Evolutionary conservation across 306 rosid species (phyloP).

Genomic region (Rubus idaeus): DNA sequence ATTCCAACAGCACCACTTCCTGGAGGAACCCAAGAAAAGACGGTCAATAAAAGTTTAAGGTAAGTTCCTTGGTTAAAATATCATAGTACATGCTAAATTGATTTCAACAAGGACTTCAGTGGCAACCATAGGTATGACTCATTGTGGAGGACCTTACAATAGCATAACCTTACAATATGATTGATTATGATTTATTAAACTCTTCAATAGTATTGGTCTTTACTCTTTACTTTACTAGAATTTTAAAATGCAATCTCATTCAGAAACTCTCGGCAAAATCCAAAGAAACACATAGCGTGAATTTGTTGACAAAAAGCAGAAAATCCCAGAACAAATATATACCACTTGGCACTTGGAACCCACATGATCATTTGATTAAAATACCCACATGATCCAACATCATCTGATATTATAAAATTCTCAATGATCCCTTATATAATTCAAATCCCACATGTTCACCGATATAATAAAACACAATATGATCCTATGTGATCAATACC

Average conservation of each 20-base stretch:
- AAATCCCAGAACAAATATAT: not conserved
- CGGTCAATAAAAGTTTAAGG: not conserved
- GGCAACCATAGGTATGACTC: not conserved
- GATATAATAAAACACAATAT: not conserved
- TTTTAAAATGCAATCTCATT: not conserved
- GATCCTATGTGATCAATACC: not conserved
- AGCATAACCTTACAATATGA: not conserved
- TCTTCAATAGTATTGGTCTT: not conserved
- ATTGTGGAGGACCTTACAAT: not conserved
- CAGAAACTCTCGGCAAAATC: not conserved
- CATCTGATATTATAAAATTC: not conserved
- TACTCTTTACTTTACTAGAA: not conserved
- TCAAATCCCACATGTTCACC: not conserved
- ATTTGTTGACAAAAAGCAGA: not conserved
- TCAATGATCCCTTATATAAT: not conserved
- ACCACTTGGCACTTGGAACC: not conserved
- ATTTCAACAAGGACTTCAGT: too few relatives aligned
- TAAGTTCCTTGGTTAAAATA: not conserved
- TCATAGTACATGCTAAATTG: not conserved
- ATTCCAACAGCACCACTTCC: slow-evolving; percentile 68
- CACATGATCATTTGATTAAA: not conserved
- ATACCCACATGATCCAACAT: not conserved
- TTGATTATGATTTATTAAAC: not conserved
- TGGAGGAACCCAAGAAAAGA: slow-evolving; percentile 13
- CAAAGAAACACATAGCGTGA: too few relatives aligned